Conservation (phyloP, 2,329 filamentous ascomycete species). For the Ophiostoma piceae region DNA sequence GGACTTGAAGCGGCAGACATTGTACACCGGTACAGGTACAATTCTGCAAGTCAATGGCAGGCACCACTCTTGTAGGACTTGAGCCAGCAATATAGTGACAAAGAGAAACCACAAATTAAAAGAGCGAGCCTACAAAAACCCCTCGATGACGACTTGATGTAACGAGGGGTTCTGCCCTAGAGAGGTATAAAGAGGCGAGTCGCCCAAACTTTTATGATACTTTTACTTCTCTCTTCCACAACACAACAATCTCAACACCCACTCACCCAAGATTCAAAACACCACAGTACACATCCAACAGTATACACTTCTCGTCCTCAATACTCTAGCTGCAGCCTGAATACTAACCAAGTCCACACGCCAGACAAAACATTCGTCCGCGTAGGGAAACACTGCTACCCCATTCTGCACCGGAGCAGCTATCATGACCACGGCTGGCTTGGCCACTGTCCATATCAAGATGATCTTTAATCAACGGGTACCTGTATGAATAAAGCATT, state of each 20-base stretch:
- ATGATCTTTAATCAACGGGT: conserved; percentile 26
- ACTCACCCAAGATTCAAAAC: neutral
- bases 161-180: neutral
- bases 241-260: neutral
- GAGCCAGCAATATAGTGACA: neutral
- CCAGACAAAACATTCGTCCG: neutral
- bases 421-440: conserved; percentile 15
- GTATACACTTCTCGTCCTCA: neutral
- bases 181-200: conserved; percentile 3
- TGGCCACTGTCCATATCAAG: conserved; percentile 22
- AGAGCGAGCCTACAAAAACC: neutral
- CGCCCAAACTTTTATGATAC: neutral
- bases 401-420: conserved; percentile 17
- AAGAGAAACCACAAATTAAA: neutral
- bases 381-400: conserved; percentile 15
- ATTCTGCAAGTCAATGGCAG: neutral
- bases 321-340: neutral
- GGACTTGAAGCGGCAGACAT: neutral
- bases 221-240: neutral
- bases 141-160: neutral
- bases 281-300: neutral
- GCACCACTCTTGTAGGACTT: neutral
- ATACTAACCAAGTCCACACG: neutral
- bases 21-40: neutral
- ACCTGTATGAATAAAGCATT: conserved; percentile 28